A percentile compares a stretch with the other conserved stretches of the same genome.
Evolutionary conservation across 2,329 filamentous ascomycete genomes (phyloP).

Genomic region (Fusarium ambrosium): DNA sequence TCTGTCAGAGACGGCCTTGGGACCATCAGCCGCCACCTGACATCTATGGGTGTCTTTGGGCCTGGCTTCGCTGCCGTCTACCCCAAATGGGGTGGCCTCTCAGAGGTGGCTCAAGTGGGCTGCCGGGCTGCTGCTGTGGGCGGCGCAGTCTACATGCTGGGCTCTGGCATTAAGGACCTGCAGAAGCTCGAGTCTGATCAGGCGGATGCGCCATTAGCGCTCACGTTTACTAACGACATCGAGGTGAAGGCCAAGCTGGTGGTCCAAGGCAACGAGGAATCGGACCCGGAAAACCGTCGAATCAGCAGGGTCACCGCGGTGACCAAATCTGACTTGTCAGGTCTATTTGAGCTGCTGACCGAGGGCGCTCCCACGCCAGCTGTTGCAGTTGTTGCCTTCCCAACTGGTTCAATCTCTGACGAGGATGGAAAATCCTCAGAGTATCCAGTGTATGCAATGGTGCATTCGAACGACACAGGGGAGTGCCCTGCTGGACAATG

Average conservation of each 20-base stretch:
- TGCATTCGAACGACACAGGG: conserved; percentile 91
- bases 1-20: conserved; percentile 77
- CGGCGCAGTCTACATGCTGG: conserved; percentile 90
- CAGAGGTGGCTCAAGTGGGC: conserved; percentile 90
- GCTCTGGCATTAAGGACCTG: conserved; percentile 70
- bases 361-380: conserved; percentile 84
- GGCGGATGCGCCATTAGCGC: conserved; percentile 52
- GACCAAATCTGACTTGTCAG: conserved; percentile 73
- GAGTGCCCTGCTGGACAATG: conserved; percentile 91
- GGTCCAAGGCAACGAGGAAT: conserved; percentile 59
- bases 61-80: conserved; percentile 90
- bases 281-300: conserved; percentile 46
- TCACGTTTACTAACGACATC: conserved; percentile 70
- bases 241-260: conserved; percentile 68
- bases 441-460: conserved; percentile 70
- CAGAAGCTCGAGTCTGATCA: conserved; percentile 32
- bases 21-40: conserved; percentile 82
- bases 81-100: conserved; percentile 91
- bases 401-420: conserved; percentile 62
- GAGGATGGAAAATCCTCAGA: conserved; percentile 52
- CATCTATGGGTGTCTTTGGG: conserved; percentile 89
- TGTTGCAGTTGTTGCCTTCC: conserved; percentile 78
- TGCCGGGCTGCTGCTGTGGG: conserved; percentile 93
- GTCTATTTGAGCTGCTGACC: conserved; percentile 77
- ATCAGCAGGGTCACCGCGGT: conserved; percentile 76